phyloP scores from a whole-genome alignment of 768 basidiomycete species.

The Porpolomopsis calyptriformis region DNA sequence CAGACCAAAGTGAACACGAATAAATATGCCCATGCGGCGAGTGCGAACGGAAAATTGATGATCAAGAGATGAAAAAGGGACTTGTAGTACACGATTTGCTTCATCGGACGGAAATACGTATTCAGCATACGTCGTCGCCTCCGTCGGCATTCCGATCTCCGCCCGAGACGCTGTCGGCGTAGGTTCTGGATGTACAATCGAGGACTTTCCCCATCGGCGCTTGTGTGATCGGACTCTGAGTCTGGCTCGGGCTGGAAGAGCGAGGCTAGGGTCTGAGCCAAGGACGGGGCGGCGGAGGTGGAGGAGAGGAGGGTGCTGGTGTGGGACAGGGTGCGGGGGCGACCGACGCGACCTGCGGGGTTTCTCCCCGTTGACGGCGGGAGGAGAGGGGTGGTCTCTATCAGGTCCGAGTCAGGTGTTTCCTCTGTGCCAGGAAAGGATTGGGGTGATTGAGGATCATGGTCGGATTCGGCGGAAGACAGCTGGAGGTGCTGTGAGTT shows the following conservation, averaged over 20 bases:
- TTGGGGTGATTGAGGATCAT: conserved; percentile 22
- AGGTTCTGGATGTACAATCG: conserved; percentile 8
- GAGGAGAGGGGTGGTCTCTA: conserved; percentile 43
- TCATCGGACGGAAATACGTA: conserved; percentile 57
- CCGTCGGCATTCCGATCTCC: conserved; percentile 9
- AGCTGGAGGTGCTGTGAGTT: conserved; percentile 19
- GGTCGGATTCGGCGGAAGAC: conserved; percentile 25
- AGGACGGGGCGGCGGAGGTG: conserved; percentile 46
- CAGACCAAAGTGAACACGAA: conserved; percentile 74
- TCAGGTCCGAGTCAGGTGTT: conserved; percentile 18
- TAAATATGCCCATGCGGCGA: conserved; percentile 68
- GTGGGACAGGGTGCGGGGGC: conserved; percentile 49
- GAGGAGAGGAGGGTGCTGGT: conserved; percentile 39
- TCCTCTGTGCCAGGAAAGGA: conserved; percentile 18
- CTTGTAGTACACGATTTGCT: conserved; percentile 45
- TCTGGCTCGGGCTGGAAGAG: conserved; percentile 45
- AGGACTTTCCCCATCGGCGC: conserved; percentile 14
- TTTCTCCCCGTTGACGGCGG: conserved; percentile 16
- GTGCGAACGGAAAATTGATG: conserved; percentile 70
- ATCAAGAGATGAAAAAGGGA: conserved; percentile 60
- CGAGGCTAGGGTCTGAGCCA: conserved; percentile 59
- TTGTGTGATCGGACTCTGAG: conserved; percentile 22
- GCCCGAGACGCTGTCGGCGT: conserved; percentile 4
- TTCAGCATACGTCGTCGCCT: conserved; percentile 11
- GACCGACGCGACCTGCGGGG: conserved; percentile 16